Evolutionary conservation across 345 rosid genomes (phyloP).

Genomic region (Lumnitzera littorea): DNA sequence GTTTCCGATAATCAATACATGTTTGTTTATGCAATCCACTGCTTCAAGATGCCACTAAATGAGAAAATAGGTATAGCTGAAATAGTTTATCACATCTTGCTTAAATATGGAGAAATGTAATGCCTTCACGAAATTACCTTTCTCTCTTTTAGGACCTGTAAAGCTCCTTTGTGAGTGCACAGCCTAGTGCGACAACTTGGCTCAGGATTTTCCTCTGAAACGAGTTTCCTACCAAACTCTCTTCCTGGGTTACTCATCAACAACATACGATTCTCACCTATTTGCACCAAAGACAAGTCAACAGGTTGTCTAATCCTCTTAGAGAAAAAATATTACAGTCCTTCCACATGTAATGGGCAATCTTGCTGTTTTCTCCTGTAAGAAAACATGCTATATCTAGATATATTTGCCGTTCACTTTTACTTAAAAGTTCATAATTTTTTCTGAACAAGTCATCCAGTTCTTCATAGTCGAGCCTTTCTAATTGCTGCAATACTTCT

Average conservation of each 20-base stretch:
- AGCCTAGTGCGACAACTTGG: neutral
- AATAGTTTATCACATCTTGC: too few species aligned
- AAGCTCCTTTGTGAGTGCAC: neutral
- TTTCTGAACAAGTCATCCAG: neutral
- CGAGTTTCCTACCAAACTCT: neutral
- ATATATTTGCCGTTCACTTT: neutral
- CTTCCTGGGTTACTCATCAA: conserved; percentile 1
- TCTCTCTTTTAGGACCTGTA: neutral
- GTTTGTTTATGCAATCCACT: too few species aligned
- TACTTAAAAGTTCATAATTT: conserved; percentile 3
- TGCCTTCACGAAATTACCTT: neutral
- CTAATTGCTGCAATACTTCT: neutral
- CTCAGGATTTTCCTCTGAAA: accelerated
- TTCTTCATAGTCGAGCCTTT: neutral
- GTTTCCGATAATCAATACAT: too few species aligned
- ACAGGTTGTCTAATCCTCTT: neutral
- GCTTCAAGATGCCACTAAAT: too few species aligned
- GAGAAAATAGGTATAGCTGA: too few species aligned
- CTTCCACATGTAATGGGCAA: neutral
- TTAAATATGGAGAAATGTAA: too few species aligned
- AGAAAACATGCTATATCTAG: conserved; percentile 18
- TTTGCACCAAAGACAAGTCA: neutral
- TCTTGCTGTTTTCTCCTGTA: neutral
- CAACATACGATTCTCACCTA: neutral
- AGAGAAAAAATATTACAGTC: neutral